Evolutionary conservation across 1,284 basidiomycete genomes (phyloP).

Genomic region (Malassezia vespertilionis): DNA sequence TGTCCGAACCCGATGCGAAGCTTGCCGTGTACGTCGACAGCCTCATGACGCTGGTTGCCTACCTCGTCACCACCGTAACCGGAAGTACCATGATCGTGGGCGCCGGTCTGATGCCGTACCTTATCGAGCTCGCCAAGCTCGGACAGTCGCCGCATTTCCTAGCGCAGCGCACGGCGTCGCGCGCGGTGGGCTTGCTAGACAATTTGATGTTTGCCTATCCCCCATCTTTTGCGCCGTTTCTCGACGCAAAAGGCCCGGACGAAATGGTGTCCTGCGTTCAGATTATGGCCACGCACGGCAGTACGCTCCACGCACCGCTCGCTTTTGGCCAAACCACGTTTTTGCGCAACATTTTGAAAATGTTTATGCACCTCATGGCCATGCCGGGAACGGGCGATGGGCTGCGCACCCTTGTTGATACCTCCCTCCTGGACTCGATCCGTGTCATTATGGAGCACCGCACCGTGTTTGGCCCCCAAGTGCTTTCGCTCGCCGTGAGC

Average conservation of each 20-base stretch:
- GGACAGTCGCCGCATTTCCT: conserved; percentile 26
- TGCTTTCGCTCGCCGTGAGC: conserved; percentile 71
- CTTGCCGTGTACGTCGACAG: conserved; percentile 38
- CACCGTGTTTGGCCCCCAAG: conserved; percentile 70
- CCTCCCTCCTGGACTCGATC: conserved; percentile 70
- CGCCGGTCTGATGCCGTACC: conserved; percentile 82
- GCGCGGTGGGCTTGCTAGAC: conserved; percentile 78
- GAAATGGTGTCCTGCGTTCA: conserved; percentile 61
- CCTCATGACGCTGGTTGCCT: conserved; percentile 73
- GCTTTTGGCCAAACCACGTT: conserved; percentile 50
- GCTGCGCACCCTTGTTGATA: conserved; percentile 84
- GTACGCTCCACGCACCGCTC: conserved; percentile 22
- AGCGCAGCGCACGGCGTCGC: conserved; percentile 39
- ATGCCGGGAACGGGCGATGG: conserved; percentile 80
- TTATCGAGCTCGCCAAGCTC: conserved; percentile 49
- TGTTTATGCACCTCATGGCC: conserved; percentile 90
- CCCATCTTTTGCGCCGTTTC: conserved; percentile 78
- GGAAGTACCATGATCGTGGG: conserved; percentile 88
- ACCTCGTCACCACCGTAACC: conserved; percentile 68
- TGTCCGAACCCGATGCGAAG: conserved; percentile 5
- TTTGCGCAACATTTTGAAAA: conserved; percentile 81
- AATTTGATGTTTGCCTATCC: conserved; percentile 79
- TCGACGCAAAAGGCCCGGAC: conserved; percentile 71
- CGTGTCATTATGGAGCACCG: conserved; percentile 78
- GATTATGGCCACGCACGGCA: conserved; percentile 24